A percentile compares a stretch with the other conserved stretches of the same genome.
Conservation (phyloP, 306 rosid species). For the Alnus rubra region DNA sequence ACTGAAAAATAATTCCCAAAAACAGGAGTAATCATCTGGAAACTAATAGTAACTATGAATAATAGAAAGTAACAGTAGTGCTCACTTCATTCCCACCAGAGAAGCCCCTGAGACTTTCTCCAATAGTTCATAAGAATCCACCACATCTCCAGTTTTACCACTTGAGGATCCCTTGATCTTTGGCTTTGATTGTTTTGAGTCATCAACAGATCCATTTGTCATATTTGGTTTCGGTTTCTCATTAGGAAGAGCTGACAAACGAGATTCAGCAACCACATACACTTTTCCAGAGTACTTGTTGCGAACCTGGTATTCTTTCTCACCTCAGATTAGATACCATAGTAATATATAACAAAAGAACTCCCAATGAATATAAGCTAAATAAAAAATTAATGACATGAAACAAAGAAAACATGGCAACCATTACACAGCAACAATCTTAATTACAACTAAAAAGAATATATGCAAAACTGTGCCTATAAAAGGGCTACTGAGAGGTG, state of each 20-base stretch:
- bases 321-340: slow-evolving; percentile 38
- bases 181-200: slow-evolving; percentile 53
- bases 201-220: slow-evolving; percentile 46
- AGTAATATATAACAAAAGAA: not conserved
- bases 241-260: slow-evolving; percentile 68
- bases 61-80: slow-evolving; percentile 21
- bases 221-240: slow-evolving; percentile 69
- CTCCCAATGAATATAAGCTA: not conserved
- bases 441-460: not conserved
- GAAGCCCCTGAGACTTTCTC: slow-evolving; percentile 77
- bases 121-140: slow-evolving; percentile 68
- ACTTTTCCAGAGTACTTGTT: slow-evolving; percentile 72
- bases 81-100: slow-evolving; percentile 86
- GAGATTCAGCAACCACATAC: slow-evolving; percentile 79
- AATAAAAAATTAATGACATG: not conserved
- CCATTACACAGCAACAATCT: not conserved
- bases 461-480: not conserved
- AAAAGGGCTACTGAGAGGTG: not conserved
- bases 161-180: slow-evolving; percentile 64
- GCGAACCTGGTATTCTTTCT: slow-evolving; percentile 61
- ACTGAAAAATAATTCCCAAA: not conserved
- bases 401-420: not conserved
- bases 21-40: slow-evolving; percentile 9
- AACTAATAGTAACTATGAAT: slow-evolving; percentile 5
- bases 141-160: slow-evolving; percentile 66